Percentiles rank a stretch among this genome's conserved stretches.
Evolutionary conservation across 2,329 filamentous ascomycete genomes (phyloP).

Genomic region (Ophiostoma triangulosporum): DNA sequence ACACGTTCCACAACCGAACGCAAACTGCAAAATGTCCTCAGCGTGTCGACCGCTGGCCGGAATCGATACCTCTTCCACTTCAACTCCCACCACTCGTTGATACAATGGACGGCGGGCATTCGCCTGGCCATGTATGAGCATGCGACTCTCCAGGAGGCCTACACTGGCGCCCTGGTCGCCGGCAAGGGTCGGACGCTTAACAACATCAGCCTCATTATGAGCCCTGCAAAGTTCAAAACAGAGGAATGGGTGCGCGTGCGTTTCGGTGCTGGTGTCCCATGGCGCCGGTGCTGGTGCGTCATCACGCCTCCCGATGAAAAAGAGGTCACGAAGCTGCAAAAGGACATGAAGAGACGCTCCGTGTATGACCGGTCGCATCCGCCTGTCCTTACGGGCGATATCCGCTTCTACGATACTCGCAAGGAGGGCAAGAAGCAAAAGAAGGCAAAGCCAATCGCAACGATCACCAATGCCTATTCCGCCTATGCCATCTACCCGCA

Average conservation of each 20-base stretch:
- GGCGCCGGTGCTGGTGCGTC: constrained; percentile 95
- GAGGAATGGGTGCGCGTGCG: constrained; percentile 93
- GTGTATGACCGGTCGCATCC: constrained; percentile 62
- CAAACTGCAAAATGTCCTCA: constrained; percentile 85
- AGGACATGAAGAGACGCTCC: constrained; percentile 67
- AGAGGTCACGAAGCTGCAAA: constrained; percentile 71
- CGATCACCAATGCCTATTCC: constrained; percentile 79
- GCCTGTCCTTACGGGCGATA: constrained; percentile 65
- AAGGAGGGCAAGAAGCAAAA: constrained; percentile 72
- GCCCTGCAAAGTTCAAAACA: constrained; percentile 59
- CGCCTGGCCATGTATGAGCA: constrained; percentile 91
- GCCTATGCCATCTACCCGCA: constrained; percentile 95
- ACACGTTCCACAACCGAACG: constrained; percentile 65
- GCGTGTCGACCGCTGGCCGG: constrained; percentile 85
- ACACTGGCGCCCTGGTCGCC: constrained; percentile 88
- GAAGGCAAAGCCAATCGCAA: constrained; percentile 79
- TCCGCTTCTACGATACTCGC: constrained; percentile 85
- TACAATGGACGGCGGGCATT: constrained; percentile 93
- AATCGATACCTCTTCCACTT: constrained; percentile 95
- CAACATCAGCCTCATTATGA: constrained; percentile 81
- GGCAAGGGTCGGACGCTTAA: constrained; percentile 84
- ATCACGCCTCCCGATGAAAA: constrained; percentile 89
- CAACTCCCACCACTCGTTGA: constrained; percentile 81
- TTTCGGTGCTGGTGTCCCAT: constrained; percentile 90
- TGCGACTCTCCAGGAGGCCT: constrained; percentile 83